Evolutionary conservation across 352 stramenopile species (phyloP).

Genomic region (Phytophthora megakarya): DNA sequence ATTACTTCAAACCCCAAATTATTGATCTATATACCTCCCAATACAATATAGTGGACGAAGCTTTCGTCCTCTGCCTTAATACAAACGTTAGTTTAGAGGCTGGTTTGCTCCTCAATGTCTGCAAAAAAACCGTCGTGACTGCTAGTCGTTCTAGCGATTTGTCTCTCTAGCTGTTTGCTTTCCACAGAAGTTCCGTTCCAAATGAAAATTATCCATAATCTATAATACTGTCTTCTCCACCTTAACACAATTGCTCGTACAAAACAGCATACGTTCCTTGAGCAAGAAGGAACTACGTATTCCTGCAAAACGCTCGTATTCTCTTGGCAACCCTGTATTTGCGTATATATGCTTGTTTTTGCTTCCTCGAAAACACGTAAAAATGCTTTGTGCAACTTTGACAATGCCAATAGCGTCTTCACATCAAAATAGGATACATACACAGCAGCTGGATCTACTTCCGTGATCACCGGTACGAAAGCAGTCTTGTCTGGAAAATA

Average conservation of each 20-base stretch:
- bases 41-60: too few relatives aligned
- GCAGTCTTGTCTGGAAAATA: slow-evolving; percentile 72
- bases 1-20: too few relatives aligned
- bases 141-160: too few relatives aligned
- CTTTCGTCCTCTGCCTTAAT: too few relatives aligned
- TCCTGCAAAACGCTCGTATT: slow-evolving; percentile 18
- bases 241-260: slow-evolving; percentile 5
- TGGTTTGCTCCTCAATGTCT: too few relatives aligned
- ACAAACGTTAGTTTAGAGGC: too few relatives aligned
- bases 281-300: slow-evolving; percentile 37
- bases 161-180: too few relatives aligned
- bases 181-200: neutral
- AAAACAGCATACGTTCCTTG: slow-evolving; percentile 31
- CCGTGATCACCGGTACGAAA: slow-evolving; percentile 68
- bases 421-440: neutral
- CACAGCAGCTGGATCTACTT: slow-evolving; percentile 40
- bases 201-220: neutral
- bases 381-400: slow-evolving; percentile 28
- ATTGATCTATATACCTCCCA: too few relatives aligned
- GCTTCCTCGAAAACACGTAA: slow-evolving; percentile 32
- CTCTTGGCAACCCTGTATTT: slow-evolving; percentile 7
- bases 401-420: neutral
- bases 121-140: too few relatives aligned
- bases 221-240: neutral
- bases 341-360: neutral